phyloP scores from a whole-genome alignment of 345 rosid genomes.

The Cardamine resedifolia region DNA sequence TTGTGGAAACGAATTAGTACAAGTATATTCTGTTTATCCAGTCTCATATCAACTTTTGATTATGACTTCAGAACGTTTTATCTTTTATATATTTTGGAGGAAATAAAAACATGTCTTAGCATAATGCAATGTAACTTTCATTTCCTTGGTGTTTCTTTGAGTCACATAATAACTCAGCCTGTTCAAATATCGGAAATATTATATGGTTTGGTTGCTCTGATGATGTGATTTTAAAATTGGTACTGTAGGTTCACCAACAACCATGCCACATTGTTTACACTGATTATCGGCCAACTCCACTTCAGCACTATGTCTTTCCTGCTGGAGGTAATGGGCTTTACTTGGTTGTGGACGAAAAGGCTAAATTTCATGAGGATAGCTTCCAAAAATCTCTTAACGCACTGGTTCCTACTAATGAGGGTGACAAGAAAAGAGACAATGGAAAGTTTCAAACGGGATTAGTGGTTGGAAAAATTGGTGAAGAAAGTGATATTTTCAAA shows the following conservation, averaged over 20 bases:
- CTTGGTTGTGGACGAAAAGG: constrained; percentile 93
- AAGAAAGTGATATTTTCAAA: constrained; percentile 96
- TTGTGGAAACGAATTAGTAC: neutral
- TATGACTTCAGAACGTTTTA: neutral
- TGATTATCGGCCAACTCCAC: constrained; percentile 98
- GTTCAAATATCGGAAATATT: neutral
- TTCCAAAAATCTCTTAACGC: constrained; percentile 94
- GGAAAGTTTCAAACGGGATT: constrained; percentile 77
- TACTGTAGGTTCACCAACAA: constrained; percentile 81
- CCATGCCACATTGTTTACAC: constrained; percentile 99
- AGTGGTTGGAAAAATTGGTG: constrained; percentile 72
- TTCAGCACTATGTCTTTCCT: constrained; percentile 94
- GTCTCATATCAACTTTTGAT: constrained; percentile 3
- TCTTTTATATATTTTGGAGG: neutral
- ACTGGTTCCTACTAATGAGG: constrained; percentile 67
- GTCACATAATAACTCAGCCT: neutral
- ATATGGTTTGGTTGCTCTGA: constrained; percentile 1
- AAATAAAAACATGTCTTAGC: neutral
- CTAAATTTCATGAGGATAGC: constrained; percentile 88
- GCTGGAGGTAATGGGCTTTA: constrained; percentile 91
- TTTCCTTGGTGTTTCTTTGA: constrained; percentile 9
- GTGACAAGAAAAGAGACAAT: constrained; percentile 71
- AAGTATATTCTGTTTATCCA: neutral
- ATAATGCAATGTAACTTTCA: neutral
- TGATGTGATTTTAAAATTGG: constrained; percentile 11